Evolutionary conservation across 2,329 filamentous ascomycete genomes (phyloP).

Genomic region (Grosmannia clavigera): DNA sequence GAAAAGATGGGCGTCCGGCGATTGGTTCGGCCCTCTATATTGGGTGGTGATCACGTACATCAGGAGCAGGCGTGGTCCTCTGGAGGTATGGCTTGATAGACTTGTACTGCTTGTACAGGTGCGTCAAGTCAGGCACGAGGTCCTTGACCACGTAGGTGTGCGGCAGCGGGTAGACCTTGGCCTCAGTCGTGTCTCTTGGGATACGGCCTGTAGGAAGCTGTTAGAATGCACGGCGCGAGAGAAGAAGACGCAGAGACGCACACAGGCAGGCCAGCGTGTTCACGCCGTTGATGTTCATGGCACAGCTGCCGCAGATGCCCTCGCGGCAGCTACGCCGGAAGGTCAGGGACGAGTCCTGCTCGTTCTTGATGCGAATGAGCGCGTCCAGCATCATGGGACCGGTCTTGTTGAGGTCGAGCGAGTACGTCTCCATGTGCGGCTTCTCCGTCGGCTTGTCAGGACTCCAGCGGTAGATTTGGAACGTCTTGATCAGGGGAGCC

Average conservation of each 20-base stretch:
- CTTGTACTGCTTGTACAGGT: conserved; percentile 99
- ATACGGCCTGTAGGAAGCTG: conserved; percentile 62
- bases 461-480: conserved; percentile 99
- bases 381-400: conserved; percentile 98
- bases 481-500: conserved; percentile 70
- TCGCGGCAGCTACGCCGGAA: conserved; percentile 94
- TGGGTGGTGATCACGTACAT: conserved; percentile 45
- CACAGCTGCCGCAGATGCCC: conserved; percentile 96
- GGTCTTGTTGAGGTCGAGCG: conserved; percentile 95
- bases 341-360: conserved; percentile 89
- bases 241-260: conserved; percentile 38
- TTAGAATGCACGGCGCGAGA: background rate
- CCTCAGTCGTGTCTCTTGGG: conserved; percentile 70
- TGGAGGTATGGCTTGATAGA: conserved; percentile 98
- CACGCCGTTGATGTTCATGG: conserved; percentile 99
- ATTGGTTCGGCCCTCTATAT: background rate
- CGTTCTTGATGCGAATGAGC: conserved; percentile 97
- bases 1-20: background rate
- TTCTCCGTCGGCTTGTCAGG: conserved; percentile 86
- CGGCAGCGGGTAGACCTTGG: conserved; percentile 93
- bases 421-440: conserved; percentile 91
- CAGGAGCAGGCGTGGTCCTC: conserved; percentile 68
- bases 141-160: conserved; percentile 99
- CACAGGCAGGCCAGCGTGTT: conserved; percentile 97
- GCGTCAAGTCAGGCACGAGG: conserved; percentile 90